Percentiles rank a stretch among this genome's conserved stretches.
Conservation (phyloP, 306 rosid genomes). For the Delonix regia region DNA sequence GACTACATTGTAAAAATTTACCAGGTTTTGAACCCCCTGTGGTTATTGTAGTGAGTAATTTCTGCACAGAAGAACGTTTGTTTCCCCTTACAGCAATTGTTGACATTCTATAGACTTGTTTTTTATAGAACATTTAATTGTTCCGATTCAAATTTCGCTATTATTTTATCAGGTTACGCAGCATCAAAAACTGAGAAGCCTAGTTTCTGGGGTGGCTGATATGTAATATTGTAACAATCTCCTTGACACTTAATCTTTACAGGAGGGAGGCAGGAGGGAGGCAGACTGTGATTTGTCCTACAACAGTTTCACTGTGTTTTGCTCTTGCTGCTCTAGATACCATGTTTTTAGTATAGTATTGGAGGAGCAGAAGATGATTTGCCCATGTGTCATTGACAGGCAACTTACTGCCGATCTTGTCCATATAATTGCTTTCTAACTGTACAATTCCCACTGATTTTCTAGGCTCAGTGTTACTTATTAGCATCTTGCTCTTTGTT, state of each 20-base stretch:
- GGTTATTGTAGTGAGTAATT: slow-evolving; percentile 4
- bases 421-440: slow-evolving; percentile 32
- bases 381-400: neutral
- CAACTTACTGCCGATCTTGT: slow-evolving; percentile 50
- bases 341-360: slow-evolving; percentile 13
- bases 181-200: slow-evolving; percentile 8
- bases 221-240: neutral
- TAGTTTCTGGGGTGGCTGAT: neutral
- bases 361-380: slow-evolving; percentile 11
- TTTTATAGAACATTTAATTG: neutral
- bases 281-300: slow-evolving; percentile 27
- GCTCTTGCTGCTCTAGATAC: slow-evolving; percentile 1
- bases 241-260: neutral
- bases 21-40: neutral
- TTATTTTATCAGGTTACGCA: slow-evolving; percentile 46
- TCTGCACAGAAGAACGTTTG: neutral
- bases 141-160: slow-evolving; percentile 32
- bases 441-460: slow-evolving; percentile 12
- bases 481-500: neutral
- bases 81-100: neutral
- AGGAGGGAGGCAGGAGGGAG: slow-evolving; percentile 17
- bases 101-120: neutral
- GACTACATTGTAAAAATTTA: neutral
- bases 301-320: slow-evolving; percentile 1
- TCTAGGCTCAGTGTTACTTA: slow-evolving; percentile 5